phyloP scores from a whole-genome alignment of 352 stramenopile genomes.

The Pythium guiyangense region DNA sequence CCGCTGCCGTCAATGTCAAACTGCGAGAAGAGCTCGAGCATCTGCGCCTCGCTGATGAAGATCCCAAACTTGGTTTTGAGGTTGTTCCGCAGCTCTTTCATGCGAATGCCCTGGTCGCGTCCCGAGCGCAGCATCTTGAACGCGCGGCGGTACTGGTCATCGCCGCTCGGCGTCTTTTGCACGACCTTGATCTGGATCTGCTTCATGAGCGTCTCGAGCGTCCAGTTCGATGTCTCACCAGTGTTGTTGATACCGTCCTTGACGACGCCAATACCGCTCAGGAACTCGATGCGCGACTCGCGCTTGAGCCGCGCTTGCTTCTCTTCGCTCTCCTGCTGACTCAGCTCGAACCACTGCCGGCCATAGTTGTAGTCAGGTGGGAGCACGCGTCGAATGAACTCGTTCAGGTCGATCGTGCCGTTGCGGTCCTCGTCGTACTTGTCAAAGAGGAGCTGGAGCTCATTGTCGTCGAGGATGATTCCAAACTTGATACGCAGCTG shows the following conservation, averaged over 20 bases:
- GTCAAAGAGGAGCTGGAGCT: conserved; percentile 76
- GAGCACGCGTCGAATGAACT: conserved; percentile 78
- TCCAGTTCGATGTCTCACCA: conserved; percentile 54
- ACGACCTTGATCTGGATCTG: conserved; percentile 79
- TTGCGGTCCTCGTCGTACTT: conserved; percentile 83
- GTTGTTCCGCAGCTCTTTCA: conserved; percentile 71
- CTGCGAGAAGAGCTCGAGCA: conserved; percentile 55
- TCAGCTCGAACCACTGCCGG: conserved; percentile 69
- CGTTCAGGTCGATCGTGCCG: conserved; percentile 76
- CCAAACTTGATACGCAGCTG: conserved; percentile 76
- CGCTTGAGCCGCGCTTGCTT: conserved; percentile 41
- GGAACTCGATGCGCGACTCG: conserved; percentile 64
- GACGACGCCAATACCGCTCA: conserved; percentile 27
- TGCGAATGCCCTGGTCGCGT: conserved; percentile 58
- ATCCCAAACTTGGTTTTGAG: conserved; percentile 79
- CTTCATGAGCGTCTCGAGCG: conserved; percentile 54
- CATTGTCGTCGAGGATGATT: conserved; percentile 67
- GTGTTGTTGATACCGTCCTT: conserved; percentile 34
- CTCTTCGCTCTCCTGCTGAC: conserved; percentile 66
- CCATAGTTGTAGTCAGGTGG: conserved; percentile 75
- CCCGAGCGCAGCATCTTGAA: conserved; percentile 79
- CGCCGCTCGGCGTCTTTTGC: conserved; percentile 67
- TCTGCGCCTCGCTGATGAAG: conserved; percentile 68
- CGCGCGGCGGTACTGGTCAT: conserved; percentile 73
- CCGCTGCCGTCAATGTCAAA: conserved; percentile 63